A percentile compares a stretch with the other conserved stretches of the same genome.
These are phyloP conservation scores for Fusarium sp. DNA, from an alignment of 2,329 filamentous ascomycete genomes.

Conservation along the genomic window DNA sequence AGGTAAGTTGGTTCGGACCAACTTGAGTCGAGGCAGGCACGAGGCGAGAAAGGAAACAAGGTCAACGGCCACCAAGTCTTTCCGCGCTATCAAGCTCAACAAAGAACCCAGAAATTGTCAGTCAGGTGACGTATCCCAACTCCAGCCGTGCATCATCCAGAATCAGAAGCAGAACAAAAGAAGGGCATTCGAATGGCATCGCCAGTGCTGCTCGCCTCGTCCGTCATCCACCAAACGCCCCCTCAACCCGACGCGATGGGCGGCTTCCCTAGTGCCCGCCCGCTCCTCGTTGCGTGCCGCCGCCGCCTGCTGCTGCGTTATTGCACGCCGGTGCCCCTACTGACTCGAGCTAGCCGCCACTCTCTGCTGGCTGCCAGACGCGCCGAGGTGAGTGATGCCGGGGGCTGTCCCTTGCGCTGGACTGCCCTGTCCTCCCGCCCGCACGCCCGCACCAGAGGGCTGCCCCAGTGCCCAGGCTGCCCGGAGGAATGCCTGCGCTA, in stretches of 20 bases:
- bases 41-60: not conserved
- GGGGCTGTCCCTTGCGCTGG: constrained; percentile 26
- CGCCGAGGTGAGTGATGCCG: constrained; percentile 12
- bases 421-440: not conserved
- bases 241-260: constrained; percentile 42
- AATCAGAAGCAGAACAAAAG: constrained; percentile 6
- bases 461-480: not conserved
- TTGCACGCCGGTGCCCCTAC: constrained; percentile 14
- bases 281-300: constrained; percentile 28
- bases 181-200: not conserved
- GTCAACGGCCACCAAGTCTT: not conserved
- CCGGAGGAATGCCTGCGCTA: constrained; percentile 35
- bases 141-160: not conserved
- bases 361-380: constrained; percentile 7
- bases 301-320: constrained; percentile 23
- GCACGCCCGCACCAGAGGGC: constrained; percentile 9
- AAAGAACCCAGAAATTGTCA: not conserved
- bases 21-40: not conserved
- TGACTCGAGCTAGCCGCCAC: constrained; percentile 14
- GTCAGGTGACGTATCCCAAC: not conserved
- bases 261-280: constrained; percentile 48
- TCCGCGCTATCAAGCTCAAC: not conserved
- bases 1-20: not conserved
- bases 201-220: constrained; percentile 4
- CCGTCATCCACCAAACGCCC: constrained; percentile 10